Evolutionary conservation across 495 filamentous ascomycete species (phyloP).

Genomic region (Alectoria sarmentosa): DNA sequence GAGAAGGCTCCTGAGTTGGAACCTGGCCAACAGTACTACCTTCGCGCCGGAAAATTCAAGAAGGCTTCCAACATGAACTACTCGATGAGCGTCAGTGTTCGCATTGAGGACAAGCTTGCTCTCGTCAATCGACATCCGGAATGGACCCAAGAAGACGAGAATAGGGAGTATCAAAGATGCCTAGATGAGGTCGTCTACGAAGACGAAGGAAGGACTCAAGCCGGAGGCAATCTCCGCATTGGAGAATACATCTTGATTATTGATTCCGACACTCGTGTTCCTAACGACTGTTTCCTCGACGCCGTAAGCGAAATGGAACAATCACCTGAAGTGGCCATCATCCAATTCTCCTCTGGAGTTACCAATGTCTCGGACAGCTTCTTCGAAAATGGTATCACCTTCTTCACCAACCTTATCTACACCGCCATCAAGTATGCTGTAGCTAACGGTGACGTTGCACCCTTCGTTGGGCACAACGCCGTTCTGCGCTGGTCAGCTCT

Average conservation of each 20-base stretch:
- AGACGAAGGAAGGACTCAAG: slow-evolving; percentile 65
- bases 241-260: slow-evolving; percentile 73
- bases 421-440: slow-evolving; percentile 71
- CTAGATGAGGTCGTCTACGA: slow-evolving; percentile 48
- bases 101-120: slow-evolving; percentile 52
- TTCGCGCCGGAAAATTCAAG: slow-evolving; percentile 63
- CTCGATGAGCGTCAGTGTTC: slow-evolving; percentile 49
- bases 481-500: slow-evolving; percentile 73
- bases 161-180: slow-evolving; percentile 41
- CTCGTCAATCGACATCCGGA: slow-evolving; percentile 33
- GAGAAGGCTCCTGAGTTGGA: slow-evolving; percentile 31
- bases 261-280: slow-evolving; percentile 73
- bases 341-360: slow-evolving; percentile 75
- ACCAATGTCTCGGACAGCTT: slow-evolving; percentile 73
- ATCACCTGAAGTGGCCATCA: slow-evolving; percentile 71
- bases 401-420: slow-evolving; percentile 82
- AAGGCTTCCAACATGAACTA: slow-evolving; percentile 74
- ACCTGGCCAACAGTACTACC: slow-evolving; percentile 34
- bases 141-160: slow-evolving; percentile 49
- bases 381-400: slow-evolving; percentile 72
- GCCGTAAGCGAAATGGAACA: slow-evolving; percentile 75
- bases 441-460: slow-evolving; percentile 74
- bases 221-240: slow-evolving; percentile 71
- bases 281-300: slow-evolving; percentile 64
- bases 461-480: slow-evolving; percentile 66